Evolutionary conservation across 192 early-diverging fungal species (phyloP).

Genomic region (Cladochytrium replicatum): DNA sequence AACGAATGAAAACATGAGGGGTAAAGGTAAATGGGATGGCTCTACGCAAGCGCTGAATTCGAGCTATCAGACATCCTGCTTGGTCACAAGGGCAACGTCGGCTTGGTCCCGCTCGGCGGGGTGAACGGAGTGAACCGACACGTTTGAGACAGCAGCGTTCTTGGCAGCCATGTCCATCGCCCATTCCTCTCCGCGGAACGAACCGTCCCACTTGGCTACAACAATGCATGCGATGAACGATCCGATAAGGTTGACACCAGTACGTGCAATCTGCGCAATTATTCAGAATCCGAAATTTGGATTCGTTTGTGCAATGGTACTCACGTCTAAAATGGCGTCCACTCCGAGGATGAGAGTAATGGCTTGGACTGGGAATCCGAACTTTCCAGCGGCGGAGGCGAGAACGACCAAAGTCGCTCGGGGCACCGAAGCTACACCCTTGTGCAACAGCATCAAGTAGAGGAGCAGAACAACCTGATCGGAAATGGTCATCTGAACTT

Average conservation of each 20-base stretch:
- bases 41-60: too few relatives aligned
- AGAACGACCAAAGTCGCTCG: conserved; percentile 51
- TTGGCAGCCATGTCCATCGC: too few relatives aligned
- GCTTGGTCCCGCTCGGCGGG: too few relatives aligned
- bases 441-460: conserved; percentile 48
- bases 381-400: conserved; percentile 32
- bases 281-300: neutral
- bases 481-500: conserved; percentile 29
- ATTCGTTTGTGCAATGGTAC: conserved; percentile 47
- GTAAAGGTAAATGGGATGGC: too few relatives aligned
- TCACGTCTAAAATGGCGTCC: conserved; percentile 63
- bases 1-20: too few relatives aligned
- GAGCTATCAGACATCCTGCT: too few relatives aligned
- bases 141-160: too few relatives aligned
- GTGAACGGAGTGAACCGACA: too few relatives aligned
- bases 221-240: conserved; percentile 49
- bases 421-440: conserved; percentile 19
- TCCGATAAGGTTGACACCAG: conserved; percentile 20
- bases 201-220: conserved; percentile 49
- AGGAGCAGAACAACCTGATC: conserved; percentile 49
- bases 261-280: neutral
- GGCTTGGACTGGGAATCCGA: conserved; percentile 38
- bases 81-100: too few relatives aligned
- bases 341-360: conserved; percentile 51
- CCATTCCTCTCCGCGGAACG: too few relatives aligned